Percentiles rank a stretch among this genome's conserved stretches.
Evolutionary conservation across 495 filamentous ascomycete genomes (phyloP).

Genomic region (Penicillium goetzii): DNA sequence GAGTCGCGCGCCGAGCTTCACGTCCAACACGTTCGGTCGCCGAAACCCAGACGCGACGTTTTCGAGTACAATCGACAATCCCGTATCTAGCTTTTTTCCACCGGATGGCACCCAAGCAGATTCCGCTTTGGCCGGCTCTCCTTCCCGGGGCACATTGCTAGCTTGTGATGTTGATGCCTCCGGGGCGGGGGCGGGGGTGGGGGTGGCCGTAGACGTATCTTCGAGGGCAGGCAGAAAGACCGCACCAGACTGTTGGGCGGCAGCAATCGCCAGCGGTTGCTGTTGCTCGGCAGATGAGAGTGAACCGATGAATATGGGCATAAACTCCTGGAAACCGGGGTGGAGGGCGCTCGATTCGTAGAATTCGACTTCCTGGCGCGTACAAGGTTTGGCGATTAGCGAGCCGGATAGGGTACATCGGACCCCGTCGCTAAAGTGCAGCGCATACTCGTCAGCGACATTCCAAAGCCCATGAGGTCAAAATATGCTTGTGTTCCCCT

Average conservation of each 20-base stretch:
- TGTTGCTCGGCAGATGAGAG: slow-evolving; percentile 60
- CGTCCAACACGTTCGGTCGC: slow-evolving; percentile 89
- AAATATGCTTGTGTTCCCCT: neutral
- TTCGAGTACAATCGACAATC: slow-evolving; percentile 80
- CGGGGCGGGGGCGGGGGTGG: neutral
- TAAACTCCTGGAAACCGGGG: slow-evolving; percentile 71
- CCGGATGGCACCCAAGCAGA: slow-evolving; percentile 50
- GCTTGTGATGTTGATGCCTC: slow-evolving; percentile 14
- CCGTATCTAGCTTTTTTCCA: slow-evolving; percentile 67
- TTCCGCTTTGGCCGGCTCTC: slow-evolving; percentile 25
- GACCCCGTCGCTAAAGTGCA: slow-evolving; percentile 75
- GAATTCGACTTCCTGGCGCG: slow-evolving; percentile 81
- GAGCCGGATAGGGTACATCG: slow-evolving; percentile 82
- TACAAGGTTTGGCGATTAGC: slow-evolving; percentile 95
- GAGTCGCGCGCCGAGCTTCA: slow-evolving; percentile 84
- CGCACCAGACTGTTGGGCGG: slow-evolving; percentile 42
- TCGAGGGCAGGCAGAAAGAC: slow-evolving; percentile 41
- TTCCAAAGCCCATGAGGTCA: neutral
- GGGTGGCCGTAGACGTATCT: slow-evolving; percentile 19
- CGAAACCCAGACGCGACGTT: slow-evolving; percentile 83
- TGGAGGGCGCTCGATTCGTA: slow-evolving; percentile 80
- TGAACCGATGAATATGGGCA: slow-evolving; percentile 84
- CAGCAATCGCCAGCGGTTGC: slow-evolving; percentile 50
- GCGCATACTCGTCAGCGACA: slow-evolving; percentile 18
- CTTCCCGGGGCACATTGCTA: slow-evolving; percentile 11